Conservation (phyloP, 1,284 basidiomycete species). For the Marasmius sp. region DNA sequence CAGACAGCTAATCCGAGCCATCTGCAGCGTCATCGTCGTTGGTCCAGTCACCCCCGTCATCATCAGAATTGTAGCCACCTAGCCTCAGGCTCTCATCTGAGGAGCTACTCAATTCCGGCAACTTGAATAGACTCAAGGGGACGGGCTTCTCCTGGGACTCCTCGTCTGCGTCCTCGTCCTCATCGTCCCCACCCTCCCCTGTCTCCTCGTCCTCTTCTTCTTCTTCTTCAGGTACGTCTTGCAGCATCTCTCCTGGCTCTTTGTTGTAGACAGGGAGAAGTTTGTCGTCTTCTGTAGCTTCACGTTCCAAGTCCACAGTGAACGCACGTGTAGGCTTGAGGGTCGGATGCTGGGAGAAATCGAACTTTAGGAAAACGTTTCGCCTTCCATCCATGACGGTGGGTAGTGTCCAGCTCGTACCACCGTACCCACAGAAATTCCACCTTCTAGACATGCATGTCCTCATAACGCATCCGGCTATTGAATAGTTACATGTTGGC, state of each 20-base stretch:
- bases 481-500: neutral
- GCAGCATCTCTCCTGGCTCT: neutral
- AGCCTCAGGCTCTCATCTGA: too few species aligned
- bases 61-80: too few species aligned
- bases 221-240: neutral
- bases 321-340: neutral
- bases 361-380: neutral
- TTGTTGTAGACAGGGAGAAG: neutral
- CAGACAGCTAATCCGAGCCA: too few species aligned
- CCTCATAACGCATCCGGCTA: too few species aligned
- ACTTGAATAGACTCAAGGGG: too few species aligned
- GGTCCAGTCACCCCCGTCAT: too few species aligned
- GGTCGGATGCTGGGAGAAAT: neutral
- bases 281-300: neutral
- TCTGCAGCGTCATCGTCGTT: too few species aligned
- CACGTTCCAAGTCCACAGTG: neutral
- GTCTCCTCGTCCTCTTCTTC: constrained; percentile 11
- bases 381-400: neutral
- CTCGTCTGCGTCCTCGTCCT: too few species aligned
- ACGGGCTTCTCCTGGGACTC: too few species aligned
- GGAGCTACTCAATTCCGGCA: too few species aligned
- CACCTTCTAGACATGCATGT: neutral
- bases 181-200: too few species aligned
- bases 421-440: neutral
- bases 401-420: too few species aligned